Evolutionary conservation across 768 basidiomycete genomes (phyloP).

Genomic region (Hortiboletus flavorubellus): DNA sequence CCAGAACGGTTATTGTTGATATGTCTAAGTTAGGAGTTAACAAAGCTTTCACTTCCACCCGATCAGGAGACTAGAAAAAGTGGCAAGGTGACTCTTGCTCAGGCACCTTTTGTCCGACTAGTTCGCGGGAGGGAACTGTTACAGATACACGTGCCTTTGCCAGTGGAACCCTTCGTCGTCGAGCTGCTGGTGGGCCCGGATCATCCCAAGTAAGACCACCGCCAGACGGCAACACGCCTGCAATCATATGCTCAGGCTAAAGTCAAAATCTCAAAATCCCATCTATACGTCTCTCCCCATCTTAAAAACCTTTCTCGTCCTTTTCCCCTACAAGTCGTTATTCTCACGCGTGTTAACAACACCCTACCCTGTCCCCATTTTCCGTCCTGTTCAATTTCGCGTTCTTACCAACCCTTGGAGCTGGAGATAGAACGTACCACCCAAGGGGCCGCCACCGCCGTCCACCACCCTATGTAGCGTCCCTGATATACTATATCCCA

Average conservation of each 20-base stretch:
- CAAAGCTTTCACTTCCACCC: not conserved
- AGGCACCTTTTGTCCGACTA: not conserved
- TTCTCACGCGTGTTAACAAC: not conserved
- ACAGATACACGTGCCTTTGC: not conserved
- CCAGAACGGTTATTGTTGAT: not conserved
- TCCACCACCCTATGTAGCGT: too few species aligned
- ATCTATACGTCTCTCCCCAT: not conserved
- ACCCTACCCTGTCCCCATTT: too few species aligned
- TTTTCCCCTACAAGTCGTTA: not conserved
- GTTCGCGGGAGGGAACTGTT: not conserved
- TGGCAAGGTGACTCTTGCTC: not conserved
- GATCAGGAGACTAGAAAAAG: not conserved
- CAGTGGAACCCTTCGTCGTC: too few species aligned
- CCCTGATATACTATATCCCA: not conserved
- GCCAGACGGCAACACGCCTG: not conserved
- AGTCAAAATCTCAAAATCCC: not conserved
- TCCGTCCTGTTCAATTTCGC: not conserved
- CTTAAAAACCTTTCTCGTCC: not conserved
- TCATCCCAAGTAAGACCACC: not conserved
- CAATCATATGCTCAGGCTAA: not conserved
- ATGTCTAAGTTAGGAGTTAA: constrained; percentile 16
- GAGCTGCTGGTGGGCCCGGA: too few species aligned
- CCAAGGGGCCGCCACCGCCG: not conserved
- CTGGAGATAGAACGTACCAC: not conserved
- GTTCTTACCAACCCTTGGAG: not conserved